Percentiles rank a stretch among this genome's conserved stretches.
These are phyloP conservation scores for Claviceps citrina DNA, from an alignment of 2,329 filamentous ascomycete species.

Conservation along the genomic window DNA sequence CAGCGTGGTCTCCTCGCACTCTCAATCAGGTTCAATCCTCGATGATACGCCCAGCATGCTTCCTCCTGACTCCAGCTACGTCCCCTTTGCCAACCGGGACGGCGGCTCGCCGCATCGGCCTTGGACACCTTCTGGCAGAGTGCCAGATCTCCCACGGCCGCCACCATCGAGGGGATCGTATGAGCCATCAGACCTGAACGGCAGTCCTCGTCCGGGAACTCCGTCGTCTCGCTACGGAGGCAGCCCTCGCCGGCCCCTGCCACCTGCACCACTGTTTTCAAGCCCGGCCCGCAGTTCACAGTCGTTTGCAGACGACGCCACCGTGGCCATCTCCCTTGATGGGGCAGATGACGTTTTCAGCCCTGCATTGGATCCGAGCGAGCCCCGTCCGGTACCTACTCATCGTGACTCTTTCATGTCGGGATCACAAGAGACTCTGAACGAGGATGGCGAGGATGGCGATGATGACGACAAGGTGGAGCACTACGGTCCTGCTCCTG, in stretches of 20 bases:
- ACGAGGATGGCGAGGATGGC: constrained; percentile 26
- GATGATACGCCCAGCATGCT: constrained; percentile 44
- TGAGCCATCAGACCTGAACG: constrained; percentile 78
- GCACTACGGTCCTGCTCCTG: constrained; percentile 77
- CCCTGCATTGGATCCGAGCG: constrained; percentile 38
- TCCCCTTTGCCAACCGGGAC: constrained; percentile 36
- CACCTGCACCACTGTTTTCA: constrained; percentile 74
- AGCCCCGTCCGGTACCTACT: constrained; percentile 34
- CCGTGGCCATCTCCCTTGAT: constrained; percentile 55
- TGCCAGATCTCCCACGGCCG: constrained; percentile 52
- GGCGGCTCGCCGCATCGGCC: constrained; percentile 36
- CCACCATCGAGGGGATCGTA: constrained; percentile 58
- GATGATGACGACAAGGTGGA: constrained; percentile 43
- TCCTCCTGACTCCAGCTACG: constrained; percentile 48
- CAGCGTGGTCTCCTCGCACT: constrained; percentile 32
- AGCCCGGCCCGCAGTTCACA: constrained; percentile 33
- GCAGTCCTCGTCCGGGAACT: constrained; percentile 77
- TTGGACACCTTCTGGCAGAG: constrained; percentile 39
- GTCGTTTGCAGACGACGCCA: constrained; percentile 49
- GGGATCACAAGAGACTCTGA: constrained; percentile 38
- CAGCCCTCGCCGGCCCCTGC: constrained; percentile 72
- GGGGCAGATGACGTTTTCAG: constrained; percentile 62
- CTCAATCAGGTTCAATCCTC: constrained; percentile 33
- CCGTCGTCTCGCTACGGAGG: constrained; percentile 80
- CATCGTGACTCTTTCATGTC: constrained; percentile 41